Evolutionary conservation across 2,329 filamentous ascomycete genomes (phyloP).

Genomic region (Monilinia aucupariae): DNA sequence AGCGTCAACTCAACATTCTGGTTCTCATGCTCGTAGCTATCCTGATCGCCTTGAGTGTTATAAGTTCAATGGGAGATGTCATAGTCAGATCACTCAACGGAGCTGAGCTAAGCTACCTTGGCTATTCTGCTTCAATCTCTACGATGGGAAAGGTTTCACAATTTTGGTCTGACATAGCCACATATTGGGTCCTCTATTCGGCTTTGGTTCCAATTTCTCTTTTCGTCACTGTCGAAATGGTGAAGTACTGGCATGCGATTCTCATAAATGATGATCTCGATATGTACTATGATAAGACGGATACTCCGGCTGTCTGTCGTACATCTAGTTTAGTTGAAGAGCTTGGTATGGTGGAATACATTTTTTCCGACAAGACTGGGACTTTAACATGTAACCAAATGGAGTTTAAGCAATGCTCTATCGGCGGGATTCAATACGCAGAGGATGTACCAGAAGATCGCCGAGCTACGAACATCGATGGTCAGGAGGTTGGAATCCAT

Average conservation of each 20-base stretch:
- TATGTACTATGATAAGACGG: slow-evolving; percentile 93
- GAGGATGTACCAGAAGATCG: slow-evolving; percentile 90
- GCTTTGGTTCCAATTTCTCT: slow-evolving; percentile 95
- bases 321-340: slow-evolving; percentile 97
- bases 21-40: slow-evolving; percentile 87
- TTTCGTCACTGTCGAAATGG: slow-evolving; percentile 94
- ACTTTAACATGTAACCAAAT: slow-evolving; percentile 98
- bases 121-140: slow-evolving; percentile 55
- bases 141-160: slow-evolving; percentile 57
- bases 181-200: slow-evolving; percentile 97
- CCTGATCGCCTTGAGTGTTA: slow-evolving; percentile 74
- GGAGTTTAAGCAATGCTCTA: slow-evolving; percentile 95
- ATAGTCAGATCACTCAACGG: slow-evolving; percentile 64
- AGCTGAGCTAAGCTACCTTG: slow-evolving; percentile 65
- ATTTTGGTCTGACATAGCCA: slow-evolving; percentile 92
- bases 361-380: slow-evolving; percentile 97
- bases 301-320: slow-evolving; percentile 91
- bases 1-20: slow-evolving; percentile 86
- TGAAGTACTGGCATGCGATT: slow-evolving; percentile 98
- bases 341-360: slow-evolving; percentile 94
- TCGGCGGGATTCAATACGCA: slow-evolving; percentile 88
- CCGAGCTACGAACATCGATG: slow-evolving; percentile 71
- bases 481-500: slow-evolving; percentile 64
- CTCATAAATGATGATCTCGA: slow-evolving; percentile 96
- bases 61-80: slow-evolving; percentile 88